Base-by-base conservation (phyloP, 129 eudicot genomes). In the Kitagawia praeruptora region DNA sequence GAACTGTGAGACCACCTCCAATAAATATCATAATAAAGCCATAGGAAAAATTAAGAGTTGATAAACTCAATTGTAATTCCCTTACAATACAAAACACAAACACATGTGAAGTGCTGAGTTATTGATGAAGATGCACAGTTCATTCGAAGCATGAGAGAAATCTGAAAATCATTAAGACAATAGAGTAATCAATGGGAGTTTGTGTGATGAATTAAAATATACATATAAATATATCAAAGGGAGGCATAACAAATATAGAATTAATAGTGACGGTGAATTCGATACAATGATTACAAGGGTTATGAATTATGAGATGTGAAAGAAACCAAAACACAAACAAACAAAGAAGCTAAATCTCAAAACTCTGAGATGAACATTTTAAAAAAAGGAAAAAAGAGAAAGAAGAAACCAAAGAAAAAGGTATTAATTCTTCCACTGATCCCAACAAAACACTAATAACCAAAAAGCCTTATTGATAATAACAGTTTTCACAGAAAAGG, bases 61-160 rank as follows among this genome's bases (percentile, higher is more conserved):
- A 71, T 72, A 72, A 85, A 53, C 69, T 80, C 75, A 70, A 73
- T 77, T 75, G 79, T 28, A 42, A 80, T 74, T 49, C 46, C 76
- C 48, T 45, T 56, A 63, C 49, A 83, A 31, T 37, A 81, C 38
- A 64, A 76, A 72, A 79, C 58, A 5, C 42, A 75, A 51, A 80
- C 78, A 28, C 67, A 39, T 81, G 86, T 51, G 85, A 82, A 79
- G 40, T 75, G 85, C 64, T 77, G 86, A 80, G 18, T 79, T 85
- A 82, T 83, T 41, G 82, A 70, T 53, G 78, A 71, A 81, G 75
- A 73, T 47, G 18, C 69, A 61, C 48, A 48, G 74, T 64, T 82
- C 67, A 82, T 81, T 84, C 39, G 80, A 78, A 78, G 75, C 79
- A 82, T 83, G 85, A 76, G 84, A 83, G 85, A 81, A 78, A 85